phyloP scores from a whole-genome alignment of 2,329 filamentous ascomycete genomes.

The Penicillium rolfsii region DNA sequence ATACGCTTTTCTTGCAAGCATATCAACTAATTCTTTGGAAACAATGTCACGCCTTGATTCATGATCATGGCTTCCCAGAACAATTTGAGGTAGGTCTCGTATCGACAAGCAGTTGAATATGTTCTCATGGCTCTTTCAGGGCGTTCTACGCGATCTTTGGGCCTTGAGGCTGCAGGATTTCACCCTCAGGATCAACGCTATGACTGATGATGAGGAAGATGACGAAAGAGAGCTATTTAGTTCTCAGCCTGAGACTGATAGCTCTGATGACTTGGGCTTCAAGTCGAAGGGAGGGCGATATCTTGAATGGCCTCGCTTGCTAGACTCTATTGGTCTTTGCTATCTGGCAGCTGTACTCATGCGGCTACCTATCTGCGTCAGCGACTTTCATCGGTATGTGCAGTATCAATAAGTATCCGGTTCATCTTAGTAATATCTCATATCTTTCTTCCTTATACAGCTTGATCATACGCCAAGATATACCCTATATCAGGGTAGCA shows the following conservation, averaged over 20 bases:
- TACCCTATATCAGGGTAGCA: constrained; percentile 71
- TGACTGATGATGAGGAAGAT: constrained; percentile 39
- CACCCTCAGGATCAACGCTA: constrained; percentile 48
- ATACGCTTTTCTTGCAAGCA: constrained; percentile 78
- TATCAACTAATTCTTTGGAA: constrained; percentile 83
- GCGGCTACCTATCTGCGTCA: constrained; percentile 73
- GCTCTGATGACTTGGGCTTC: constrained; percentile 38
- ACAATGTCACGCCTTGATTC: constrained; percentile 75
- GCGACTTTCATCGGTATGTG: constrained; percentile 63
- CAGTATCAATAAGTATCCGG: background rate
- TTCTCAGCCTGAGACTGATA: constrained; percentile 59
- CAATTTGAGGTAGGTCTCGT: constrained; percentile 68
- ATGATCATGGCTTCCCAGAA: constrained; percentile 64
- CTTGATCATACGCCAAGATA: constrained; percentile 65
- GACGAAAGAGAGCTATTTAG: constrained; percentile 59
- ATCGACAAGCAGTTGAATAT: background rate
- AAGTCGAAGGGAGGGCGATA: constrained; percentile 39
- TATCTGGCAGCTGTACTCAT: constrained; percentile 79
- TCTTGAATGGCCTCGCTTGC: constrained; percentile 62
- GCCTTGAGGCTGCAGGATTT: constrained; percentile 69
- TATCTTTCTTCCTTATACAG: constrained; percentile 18
- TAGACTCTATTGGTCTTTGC: constrained; percentile 76
- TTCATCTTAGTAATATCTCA: background rate
- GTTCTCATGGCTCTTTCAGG: constrained; percentile 33
- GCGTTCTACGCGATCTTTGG: constrained; percentile 83